These are phyloP conservation scores for Schizosaccharomyces versatilis DNA, from an alignment of 1,139 yeast species.

Conservation along the genomic window DNA sequence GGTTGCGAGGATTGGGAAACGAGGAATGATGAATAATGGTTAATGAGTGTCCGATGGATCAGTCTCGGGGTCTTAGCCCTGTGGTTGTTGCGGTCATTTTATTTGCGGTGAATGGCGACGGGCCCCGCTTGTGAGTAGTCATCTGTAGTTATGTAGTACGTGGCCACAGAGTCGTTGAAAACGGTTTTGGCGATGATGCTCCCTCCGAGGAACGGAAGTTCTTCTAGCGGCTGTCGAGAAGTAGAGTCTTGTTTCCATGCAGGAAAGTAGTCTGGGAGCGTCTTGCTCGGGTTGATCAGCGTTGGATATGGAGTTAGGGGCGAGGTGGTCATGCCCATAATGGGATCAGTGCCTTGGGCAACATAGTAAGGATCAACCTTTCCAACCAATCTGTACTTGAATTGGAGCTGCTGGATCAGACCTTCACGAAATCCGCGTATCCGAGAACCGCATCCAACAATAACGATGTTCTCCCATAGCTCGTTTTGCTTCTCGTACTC, in stretches of 20 bases:
- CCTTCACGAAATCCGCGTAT: slow-evolving; percentile 63
- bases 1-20: too few species aligned
- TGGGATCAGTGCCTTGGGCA: background rate
- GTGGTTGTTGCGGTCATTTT: too few species aligned
- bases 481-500: slow-evolving; percentile 38
- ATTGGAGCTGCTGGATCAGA: slow-evolving; percentile 34
- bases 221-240: background rate
- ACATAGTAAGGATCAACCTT: slow-evolving; percentile 3
- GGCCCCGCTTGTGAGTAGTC: slow-evolving; percentile 2
- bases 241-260: background rate
- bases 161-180: background rate
- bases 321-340: background rate
- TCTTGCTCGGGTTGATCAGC: background rate
- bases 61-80: too few species aligned
- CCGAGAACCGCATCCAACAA: slow-evolving; percentile 54
- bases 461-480: slow-evolving; percentile 63
- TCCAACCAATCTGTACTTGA: slow-evolving; percentile 3
- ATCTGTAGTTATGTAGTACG: background rate
- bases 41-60: too few species aligned
- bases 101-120: background rate
- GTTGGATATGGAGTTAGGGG: slow-evolving; percentile 1
- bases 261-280: slow-evolving; percentile 1
- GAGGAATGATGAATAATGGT: too few species aligned
- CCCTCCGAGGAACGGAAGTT: slow-evolving; percentile 2
- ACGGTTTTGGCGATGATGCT: slow-evolving; percentile 1